These are phyloP conservation scores for Darksidea phi DNA, from an alignment of 495 filamentous ascomycete genomes.

Conservation along the genomic window DNA sequence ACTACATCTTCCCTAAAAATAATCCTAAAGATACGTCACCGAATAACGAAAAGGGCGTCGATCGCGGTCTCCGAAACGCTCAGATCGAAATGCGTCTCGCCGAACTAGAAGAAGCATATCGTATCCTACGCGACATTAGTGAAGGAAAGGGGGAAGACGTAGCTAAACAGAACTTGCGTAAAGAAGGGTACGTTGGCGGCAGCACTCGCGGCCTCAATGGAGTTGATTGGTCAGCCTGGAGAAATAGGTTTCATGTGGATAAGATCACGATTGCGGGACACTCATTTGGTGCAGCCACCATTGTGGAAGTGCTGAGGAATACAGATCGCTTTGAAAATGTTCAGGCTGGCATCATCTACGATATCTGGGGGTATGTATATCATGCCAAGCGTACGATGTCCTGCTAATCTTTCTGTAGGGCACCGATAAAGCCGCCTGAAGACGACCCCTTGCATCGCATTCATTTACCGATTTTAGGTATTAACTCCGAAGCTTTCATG, in stretches of 20 bases:
- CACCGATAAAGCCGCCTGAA: conserved; percentile 35
- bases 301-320: conserved; percentile 47
- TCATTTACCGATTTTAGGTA: conserved; percentile 52
- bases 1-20: conserved; percentile 49
- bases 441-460: conserved; percentile 46
- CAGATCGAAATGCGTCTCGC: conserved; percentile 48
- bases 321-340: conserved; percentile 51
- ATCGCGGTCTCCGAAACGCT: conserved; percentile 45
- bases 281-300: conserved; percentile 46
- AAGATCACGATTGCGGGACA: conserved; percentile 43
- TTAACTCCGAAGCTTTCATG: conserved; percentile 63
- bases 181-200: conserved; percentile 52
- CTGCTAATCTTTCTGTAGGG: conserved; percentile 36
- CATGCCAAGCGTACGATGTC: conserved; percentile 16
- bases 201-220: conserved; percentile 52
- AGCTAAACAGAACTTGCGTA: conserved; percentile 49
- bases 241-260: conserved; percentile 38
- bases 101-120: conserved; percentile 48
- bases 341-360: conserved; percentile 58
- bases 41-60: conserved; percentile 44
- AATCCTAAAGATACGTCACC: conserved; percentile 47
- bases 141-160: conserved; percentile 42
- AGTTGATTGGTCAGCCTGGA: conserved; percentile 46
- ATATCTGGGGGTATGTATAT: conserved; percentile 53
- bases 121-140: conserved; percentile 39